These are phyloP conservation scores for Dissophora ornata DNA, from an alignment of 192 early-diverging fungal species.

Conservation along the genomic window DNA sequence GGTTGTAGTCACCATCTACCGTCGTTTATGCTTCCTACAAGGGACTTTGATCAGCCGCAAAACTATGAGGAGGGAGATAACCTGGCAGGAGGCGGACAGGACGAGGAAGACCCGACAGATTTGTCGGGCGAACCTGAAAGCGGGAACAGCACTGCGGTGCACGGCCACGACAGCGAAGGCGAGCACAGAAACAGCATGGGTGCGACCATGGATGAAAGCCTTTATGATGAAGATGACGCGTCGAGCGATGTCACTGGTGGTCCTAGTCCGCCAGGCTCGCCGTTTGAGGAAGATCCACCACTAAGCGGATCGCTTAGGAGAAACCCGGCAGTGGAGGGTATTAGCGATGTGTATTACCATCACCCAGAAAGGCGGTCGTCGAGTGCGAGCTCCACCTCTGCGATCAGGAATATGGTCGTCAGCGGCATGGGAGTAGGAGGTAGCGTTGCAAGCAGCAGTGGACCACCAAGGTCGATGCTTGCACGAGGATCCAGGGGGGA, in stretches of 20 bases:
- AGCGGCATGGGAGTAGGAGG: constrained; percentile 1
- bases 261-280: constrained; percentile 13
- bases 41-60: constrained; percentile 1
- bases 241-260: constrained; percentile 31
- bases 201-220: not conserved
- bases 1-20: not conserved
- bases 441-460: not conserved
- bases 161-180: not conserved
- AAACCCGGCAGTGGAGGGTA: constrained; percentile 40
- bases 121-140: not conserved
- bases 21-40: not conserved
- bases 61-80: constrained; percentile 42
- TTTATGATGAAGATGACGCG: not conserved
- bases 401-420: not conserved
- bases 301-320: not conserved
- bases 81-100: constrained; percentile 46
- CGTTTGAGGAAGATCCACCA: not conserved
- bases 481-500: constrained; percentile 17
- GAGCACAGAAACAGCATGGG: not conserved
- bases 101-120: constrained; percentile 3
- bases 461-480: constrained; percentile 16
- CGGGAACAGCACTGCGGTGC: not conserved
- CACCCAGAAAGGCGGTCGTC: constrained; percentile 46
- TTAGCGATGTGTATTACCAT: constrained; percentile 49
- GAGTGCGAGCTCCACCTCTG: constrained; percentile 10